phyloP scores from a whole-genome alignment of 2,329 filamentous ascomycete species.

The Dactylellina sp. region DNA sequence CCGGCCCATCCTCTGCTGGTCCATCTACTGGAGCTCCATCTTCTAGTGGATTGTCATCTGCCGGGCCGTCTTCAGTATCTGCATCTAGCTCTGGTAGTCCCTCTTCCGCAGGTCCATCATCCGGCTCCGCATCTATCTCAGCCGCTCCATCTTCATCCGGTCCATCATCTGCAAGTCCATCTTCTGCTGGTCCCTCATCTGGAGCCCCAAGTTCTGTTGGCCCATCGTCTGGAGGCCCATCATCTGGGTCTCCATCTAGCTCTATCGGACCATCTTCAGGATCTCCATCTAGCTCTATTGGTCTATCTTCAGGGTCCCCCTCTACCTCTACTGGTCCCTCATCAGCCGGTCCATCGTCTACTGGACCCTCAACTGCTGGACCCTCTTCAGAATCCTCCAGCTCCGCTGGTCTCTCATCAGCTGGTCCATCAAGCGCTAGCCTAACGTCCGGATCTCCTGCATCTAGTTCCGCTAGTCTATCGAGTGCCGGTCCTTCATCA shows the following conservation, averaged over 20 bases:
- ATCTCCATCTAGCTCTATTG: background rate
- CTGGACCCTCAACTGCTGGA: background rate
- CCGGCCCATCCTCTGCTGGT: background rate
- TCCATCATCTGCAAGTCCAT: slow-evolving; percentile 21
- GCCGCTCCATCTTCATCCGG: background rate
- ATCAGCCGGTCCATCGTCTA: slow-evolving; percentile 9
- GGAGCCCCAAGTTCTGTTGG: slow-evolving; percentile 8
- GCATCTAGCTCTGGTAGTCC: slow-evolving; percentile 10
- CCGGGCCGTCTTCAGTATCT: background rate
- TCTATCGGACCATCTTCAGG: background rate
- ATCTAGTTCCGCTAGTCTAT: background rate
- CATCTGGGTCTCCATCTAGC: slow-evolving; percentile 1
- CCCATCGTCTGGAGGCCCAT: background rate
- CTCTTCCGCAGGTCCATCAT: slow-evolving; percentile 12
- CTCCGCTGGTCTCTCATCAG: slow-evolving; percentile 1
- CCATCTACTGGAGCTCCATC: slow-evolving; percentile 1
- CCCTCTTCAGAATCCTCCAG: slow-evolving; percentile 1
- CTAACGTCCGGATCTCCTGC: no score
- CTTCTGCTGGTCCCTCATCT: slow-evolving; percentile 2
- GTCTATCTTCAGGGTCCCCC: no score
- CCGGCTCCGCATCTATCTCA: background rate
- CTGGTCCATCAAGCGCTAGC: no score
- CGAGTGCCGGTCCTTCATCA: slow-evolving; percentile 2
- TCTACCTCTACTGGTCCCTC: background rate
- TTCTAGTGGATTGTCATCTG: background rate